Evolutionary conservation across 163 green algal genomes (phyloP), one percentile per base, ranked within the genome.

Genomic region (Scenedesmus sp.): DNA sequence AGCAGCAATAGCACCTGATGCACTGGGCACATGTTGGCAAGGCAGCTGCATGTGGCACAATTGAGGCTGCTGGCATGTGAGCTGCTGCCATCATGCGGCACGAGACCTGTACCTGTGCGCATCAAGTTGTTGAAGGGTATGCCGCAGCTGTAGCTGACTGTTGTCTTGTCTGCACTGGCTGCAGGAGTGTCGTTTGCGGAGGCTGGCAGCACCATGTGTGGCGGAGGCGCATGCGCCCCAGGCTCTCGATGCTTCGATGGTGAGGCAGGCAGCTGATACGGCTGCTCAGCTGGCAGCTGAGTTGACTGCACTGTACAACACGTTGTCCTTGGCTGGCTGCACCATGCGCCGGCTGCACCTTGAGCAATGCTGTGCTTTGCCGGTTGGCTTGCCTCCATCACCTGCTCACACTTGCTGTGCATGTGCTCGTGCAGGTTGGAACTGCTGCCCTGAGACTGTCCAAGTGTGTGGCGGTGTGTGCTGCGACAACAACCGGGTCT

Each of bases 171-270:
- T 60, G 34, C 34, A 26, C 12, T 57, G 34, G 2, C 6, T 84
- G 64, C 86, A 84, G 87, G 87, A 8, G n/a, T 91, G 2, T 76
- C 59, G 2, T 85, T 91, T 79, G 87, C 87, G 26, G 23, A 91
- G 60, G 87, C 87, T 7, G 87, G 87, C 74, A 91, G 87, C 76
- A 91, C 76, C 2, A 3, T 91, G 52, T 91, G 87, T 67, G 87
- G 87, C 20, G 16, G 55, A 62, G 87, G 87, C 46, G 87, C 54
- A 1, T 91, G 87, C 15, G 20, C 74, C 4, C 74, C 87, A 16
- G 87, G 87, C 13, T 57, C 79, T 34, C 87, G 87, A 57, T 91
- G 87, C 76, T 91, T 91, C 66, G 74, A 74, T 26, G 81, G 70
- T 79, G 70, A 46, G 70, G 23, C 12, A 79, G 1, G 7, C 66